Conservation (phyloP, 2,329 filamentous ascomycete genomes). For the Botrytis squamosa region DNA sequence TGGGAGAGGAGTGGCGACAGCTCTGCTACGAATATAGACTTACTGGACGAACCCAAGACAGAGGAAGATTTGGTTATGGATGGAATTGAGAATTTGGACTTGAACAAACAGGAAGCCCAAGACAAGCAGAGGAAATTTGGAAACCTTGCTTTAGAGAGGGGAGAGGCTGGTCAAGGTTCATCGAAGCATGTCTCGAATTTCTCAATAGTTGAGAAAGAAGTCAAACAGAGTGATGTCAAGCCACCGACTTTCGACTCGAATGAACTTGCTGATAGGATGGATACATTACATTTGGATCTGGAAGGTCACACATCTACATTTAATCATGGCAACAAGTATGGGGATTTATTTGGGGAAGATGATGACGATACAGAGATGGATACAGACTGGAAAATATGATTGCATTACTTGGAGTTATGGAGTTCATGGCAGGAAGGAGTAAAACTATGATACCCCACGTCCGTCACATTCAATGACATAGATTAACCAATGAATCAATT, state of each 20-base stretch:
- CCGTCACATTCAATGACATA: constrained; percentile 4
- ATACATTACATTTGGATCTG: constrained; percentile 36
- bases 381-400: constrained; percentile 35
- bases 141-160: constrained; percentile 53
- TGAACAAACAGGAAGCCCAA: constrained; percentile 46
- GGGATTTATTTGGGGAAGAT: constrained; percentile 21
- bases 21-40: constrained; percentile 48
- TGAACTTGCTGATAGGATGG: constrained; percentile 36
- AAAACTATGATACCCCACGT: constrained; percentile 25
- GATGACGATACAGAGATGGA: constrained; percentile 29
- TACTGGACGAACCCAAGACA: constrained; percentile 65
- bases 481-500: background rate
- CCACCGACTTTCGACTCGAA: constrained; percentile 43
- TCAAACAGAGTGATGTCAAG: constrained; percentile 41
- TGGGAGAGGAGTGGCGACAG: constrained; percentile 65
- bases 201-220: constrained; percentile 53
- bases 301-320: constrained; percentile 38
- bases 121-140: constrained; percentile 41
- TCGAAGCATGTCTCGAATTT: constrained; percentile 44
- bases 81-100: constrained; percentile 42
- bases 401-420: constrained; percentile 21
- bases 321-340: constrained; percentile 26
- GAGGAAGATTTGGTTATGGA: constrained; percentile 38
- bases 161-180: constrained; percentile 37
- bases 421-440: constrained; percentile 17